These are phyloP conservation scores for Aphanomyces cochlioides DNA, from an alignment of 352 stramenopile genomes.

Conservation along the genomic window DNA sequence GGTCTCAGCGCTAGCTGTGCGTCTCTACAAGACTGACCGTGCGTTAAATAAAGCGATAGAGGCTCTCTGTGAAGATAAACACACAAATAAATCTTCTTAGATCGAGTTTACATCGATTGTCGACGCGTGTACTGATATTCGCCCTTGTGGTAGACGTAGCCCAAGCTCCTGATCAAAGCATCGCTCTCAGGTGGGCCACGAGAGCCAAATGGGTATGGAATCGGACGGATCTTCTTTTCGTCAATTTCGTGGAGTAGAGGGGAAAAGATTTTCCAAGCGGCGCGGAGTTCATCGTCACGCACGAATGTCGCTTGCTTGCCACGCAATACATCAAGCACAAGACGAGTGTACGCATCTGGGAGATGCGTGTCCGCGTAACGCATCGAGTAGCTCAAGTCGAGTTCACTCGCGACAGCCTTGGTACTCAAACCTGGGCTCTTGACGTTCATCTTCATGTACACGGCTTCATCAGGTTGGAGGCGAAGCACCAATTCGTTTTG, in stretches of 20 bases:
- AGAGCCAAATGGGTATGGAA: constrained; percentile 91
- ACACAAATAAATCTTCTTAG: neutral
- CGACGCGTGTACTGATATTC: constrained; percentile 50
- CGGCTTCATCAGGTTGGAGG: constrained; percentile 94
- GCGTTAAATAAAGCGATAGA: neutral
- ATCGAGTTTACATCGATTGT: constrained; percentile 12
- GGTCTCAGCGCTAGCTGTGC: neutral
- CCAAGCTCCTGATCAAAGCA: constrained; percentile 56
- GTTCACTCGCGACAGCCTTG: constrained; percentile 90
- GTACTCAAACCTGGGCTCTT: constrained; percentile 92
- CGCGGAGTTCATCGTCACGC: constrained; percentile 93
- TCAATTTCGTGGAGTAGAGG: constrained; percentile 97
- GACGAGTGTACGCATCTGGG: constrained; percentile 96
- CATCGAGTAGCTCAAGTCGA: constrained; percentile 95
- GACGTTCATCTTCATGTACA: constrained; percentile 97
- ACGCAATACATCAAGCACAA: constrained; percentile 97
- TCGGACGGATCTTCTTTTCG: constrained; percentile 82
- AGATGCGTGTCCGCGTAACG: constrained; percentile 84
- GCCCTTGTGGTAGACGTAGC: constrained; percentile 76
- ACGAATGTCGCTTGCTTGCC: constrained; percentile 96
- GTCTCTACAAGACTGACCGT: neutral
- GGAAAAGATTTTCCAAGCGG: constrained; percentile 98
- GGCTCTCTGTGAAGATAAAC: neutral
- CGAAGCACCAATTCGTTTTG: constrained; percentile 96
- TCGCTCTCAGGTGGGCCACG: constrained; percentile 90